Evolutionary conservation across 331 rosid genomes (phyloP).

Genomic region (Telfairia occidentalis): DNA sequence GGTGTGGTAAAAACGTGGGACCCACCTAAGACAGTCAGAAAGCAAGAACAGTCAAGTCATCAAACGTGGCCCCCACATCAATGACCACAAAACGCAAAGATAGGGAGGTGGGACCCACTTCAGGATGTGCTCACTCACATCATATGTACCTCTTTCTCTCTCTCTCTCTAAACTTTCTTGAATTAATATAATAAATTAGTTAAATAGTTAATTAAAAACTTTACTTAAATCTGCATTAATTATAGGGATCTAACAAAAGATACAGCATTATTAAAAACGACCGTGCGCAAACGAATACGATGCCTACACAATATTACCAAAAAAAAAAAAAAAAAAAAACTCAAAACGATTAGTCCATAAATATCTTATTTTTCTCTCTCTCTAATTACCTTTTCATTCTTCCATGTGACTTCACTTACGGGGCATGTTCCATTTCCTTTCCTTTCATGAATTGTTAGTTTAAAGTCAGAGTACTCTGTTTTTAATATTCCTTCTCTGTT

Average conservation of each 20-base stretch:
- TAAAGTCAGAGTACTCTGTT: neutral
- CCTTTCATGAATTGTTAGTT: neutral
- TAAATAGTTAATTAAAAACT: neutral
- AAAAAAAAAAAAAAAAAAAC: too few species aligned
- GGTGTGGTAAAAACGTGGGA: neutral
- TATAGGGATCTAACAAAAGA: neutral
- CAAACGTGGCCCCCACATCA: neutral
- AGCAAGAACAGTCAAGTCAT: neutral
- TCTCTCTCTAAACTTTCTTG: neutral
- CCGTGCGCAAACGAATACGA: neutral
- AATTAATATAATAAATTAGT: too few species aligned
- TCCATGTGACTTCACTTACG: neutral
- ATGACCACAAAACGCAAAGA: neutral
- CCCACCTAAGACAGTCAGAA: neutral
- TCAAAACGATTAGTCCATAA: neutral
- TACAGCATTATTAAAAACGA: neutral
- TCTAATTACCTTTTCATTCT: neutral
- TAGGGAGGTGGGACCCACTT: neutral
- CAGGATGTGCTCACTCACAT: neutral
- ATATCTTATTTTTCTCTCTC: neutral
- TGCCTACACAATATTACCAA: neutral
- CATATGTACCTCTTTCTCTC: neutral
- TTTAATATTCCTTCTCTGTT: neutral
- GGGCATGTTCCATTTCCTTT: neutral
- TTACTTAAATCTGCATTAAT: neutral